A percentile compares a stretch with the other conserved stretches of the same genome.
Conservation (phyloP, 2,329 filamentous ascomycete genomes). For the Anisogramma anomala region DNA sequence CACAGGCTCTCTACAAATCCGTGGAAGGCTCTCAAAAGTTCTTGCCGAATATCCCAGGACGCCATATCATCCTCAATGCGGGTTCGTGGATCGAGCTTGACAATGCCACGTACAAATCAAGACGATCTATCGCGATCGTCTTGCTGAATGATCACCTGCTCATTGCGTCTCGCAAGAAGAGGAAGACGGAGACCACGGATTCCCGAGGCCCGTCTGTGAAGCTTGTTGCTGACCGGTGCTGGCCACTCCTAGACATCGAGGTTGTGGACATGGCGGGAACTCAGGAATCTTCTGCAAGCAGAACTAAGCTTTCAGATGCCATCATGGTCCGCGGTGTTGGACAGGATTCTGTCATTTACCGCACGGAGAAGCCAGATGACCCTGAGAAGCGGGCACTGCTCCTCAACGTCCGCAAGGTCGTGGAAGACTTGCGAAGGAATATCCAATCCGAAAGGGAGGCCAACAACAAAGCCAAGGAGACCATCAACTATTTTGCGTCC, state of each 20-base stretch:
- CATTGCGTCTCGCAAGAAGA: slow-evolving; percentile 85
- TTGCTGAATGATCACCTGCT: slow-evolving; percentile 90
- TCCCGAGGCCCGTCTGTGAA: slow-evolving; percentile 51
- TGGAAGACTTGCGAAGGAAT: slow-evolving; percentile 81
- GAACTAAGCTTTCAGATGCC: slow-evolving; percentile 65
- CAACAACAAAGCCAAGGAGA: slow-evolving; percentile 71
- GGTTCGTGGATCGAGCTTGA: slow-evolving; percentile 93
- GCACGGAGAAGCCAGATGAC: slow-evolving; percentile 70
- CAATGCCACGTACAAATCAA: slow-evolving; percentile 91
- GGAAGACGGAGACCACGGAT: slow-evolving; percentile 58
- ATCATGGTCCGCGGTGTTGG: slow-evolving; percentile 81
- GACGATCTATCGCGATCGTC: slow-evolving; percentile 80
- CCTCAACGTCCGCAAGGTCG: slow-evolving; percentile 81
- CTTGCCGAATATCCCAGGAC: slow-evolving; percentile 76
- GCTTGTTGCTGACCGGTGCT: slow-evolving; percentile 86
- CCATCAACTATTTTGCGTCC: slow-evolving; percentile 74
- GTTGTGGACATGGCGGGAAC: slow-evolving; percentile 74
- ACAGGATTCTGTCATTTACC: slow-evolving; percentile 86
- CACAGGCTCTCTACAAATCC: slow-evolving; percentile 72
- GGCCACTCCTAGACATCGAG: slow-evolving; percentile 85
- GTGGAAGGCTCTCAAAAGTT: slow-evolving; percentile 99
- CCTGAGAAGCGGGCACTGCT: slow-evolving; percentile 71
- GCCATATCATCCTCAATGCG: slow-evolving; percentile 88
- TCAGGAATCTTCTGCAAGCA: slow-evolving; percentile 42
- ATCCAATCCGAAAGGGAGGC: slow-evolving; percentile 79